phyloP scores from a whole-genome alignment of 2,329 filamentous ascomycete species.

The Fusarium begoniae region DNA sequence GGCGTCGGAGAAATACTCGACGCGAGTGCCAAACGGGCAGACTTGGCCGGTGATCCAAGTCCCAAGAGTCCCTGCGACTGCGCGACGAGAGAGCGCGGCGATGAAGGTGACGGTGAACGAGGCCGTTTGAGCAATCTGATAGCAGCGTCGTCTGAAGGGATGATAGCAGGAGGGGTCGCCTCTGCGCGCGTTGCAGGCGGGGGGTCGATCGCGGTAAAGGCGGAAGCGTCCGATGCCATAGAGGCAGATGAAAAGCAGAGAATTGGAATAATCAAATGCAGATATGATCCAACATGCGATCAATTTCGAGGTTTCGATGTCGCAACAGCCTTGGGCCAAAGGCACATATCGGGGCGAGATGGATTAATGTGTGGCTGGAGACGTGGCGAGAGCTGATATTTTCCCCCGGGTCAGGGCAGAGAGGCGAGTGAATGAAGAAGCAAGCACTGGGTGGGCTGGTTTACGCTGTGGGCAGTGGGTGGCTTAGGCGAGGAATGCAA shows the following conservation, averaged over 20 bases:
- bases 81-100: conserved; percentile 45
- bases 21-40: conserved; percentile 59
- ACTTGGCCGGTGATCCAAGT: conserved; percentile 62
- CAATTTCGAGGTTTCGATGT: conserved; percentile 37
- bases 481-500: conserved; percentile 35
- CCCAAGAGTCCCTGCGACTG: conserved; percentile 46
- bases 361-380: conserved; percentile 54
- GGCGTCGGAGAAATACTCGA: conserved; percentile 56
- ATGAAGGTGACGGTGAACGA: conserved; percentile 58
- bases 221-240: conserved; percentile 65
- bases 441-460: conserved; percentile 30
- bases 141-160: conserved; percentile 50
- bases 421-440: conserved; percentile 34
- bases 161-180: conserved; percentile 48
- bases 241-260: conserved; percentile 37
- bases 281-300: conserved; percentile 34
- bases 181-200: conserved; percentile 52
- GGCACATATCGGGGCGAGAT: conserved; percentile 50
- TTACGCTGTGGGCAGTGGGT: conserved; percentile 36
- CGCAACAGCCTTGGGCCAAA: conserved; percentile 41
- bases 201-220: conserved; percentile 63
- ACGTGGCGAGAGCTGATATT: conserved; percentile 55
- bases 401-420: conserved; percentile 37
- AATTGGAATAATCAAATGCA: conserved; percentile 31
- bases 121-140: conserved; percentile 55